A percentile compares a stretch with the other conserved stretches of the same genome.
phyloP scores from a whole-genome alignment of 2,329 filamentous ascomycete species.

The Venturiaceae sp. region DNA sequence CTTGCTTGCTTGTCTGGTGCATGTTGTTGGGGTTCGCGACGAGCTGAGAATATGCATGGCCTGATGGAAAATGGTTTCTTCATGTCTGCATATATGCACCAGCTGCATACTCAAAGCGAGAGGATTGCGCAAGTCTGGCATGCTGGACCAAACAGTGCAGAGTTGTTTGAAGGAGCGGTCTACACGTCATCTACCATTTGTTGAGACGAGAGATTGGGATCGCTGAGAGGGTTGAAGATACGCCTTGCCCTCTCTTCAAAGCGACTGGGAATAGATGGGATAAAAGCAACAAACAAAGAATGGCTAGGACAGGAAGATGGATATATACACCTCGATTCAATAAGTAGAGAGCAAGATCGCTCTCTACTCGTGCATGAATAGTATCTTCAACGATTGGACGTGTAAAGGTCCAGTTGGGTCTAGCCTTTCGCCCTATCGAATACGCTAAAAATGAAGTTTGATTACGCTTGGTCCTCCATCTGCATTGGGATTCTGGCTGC shows the following conservation, averaged over 20 bases:
- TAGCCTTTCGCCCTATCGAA: too few relatives aligned
- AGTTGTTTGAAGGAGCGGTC: neutral
- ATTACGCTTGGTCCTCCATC: too few relatives aligned
- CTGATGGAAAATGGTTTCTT: neutral
- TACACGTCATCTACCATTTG: neutral
- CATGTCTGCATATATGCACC: neutral
- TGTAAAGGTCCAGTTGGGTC: too few relatives aligned
- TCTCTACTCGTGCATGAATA: neutral
- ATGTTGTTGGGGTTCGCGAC: neutral
- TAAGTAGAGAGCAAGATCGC: neutral
- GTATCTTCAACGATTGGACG: neutral
- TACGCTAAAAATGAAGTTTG: too few relatives aligned
- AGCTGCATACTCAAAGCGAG: neutral
- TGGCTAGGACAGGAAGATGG: neutral
- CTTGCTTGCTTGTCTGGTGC: neutral
- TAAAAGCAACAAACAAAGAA: neutral
- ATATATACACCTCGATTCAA: neutral
- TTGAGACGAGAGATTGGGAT: neutral
- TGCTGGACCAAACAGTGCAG: neutral
- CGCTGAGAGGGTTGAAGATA: neutral
- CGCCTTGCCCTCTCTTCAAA: neutral
- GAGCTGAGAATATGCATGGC: neutral
- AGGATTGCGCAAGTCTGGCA: neutral
- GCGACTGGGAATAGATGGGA: neutral
- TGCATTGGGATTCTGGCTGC: too few relatives aligned